Base-by-base conservation (phyloP, 1,139 yeast species). In the Geotrichum histeridarum region DNA sequence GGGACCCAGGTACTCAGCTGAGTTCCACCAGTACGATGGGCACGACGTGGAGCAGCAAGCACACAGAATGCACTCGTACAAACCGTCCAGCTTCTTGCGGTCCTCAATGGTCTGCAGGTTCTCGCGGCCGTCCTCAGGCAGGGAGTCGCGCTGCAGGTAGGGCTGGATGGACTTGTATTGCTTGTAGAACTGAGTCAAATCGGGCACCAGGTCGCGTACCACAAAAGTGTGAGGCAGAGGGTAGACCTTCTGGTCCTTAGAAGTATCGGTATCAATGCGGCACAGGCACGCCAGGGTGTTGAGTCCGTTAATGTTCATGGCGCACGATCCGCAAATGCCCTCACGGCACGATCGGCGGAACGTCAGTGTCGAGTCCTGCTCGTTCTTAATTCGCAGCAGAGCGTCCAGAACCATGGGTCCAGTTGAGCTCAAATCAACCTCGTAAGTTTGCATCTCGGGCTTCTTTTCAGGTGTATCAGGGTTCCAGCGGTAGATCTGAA, bases 11-110 rank as follows among this genome's bases (percentile, higher is more conserved):
- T 94, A 94, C 78, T 94, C 95, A 74, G 91, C 96, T 76, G 90
- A 96, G 77, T 94, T 94, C 99, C 99, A 94, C 99, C 99, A 94
- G 81, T 94, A 94, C 7, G 98, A 90, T 53, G 99, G 99, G 78
- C 99, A 93, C 36, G 99, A 83, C 51, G 99, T 94, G 39, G 98
- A 91, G 76, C 99, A 93, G 77, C 99, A 93, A 27, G 99, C 99
- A 78, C 99, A 93, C 70, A 93, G 79, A 67, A 93, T 93, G 79
- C 99, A 93, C 76, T 93, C 99, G 76, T 93, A 93, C 66, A 93
- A 77, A 57, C 99, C 98, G 72, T 93, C 98, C 69, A 93, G 81
- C 77, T 93, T 94, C 75, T 87, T 89, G 76, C 99, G 86, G 77
- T 93, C 99, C 62, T 79, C 95, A 63, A 89, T 81, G 66, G 90